Evolutionary conservation across 1,284 basidiomycete species (phyloP).

Genomic region (Rhodotorula sp.): DNA sequence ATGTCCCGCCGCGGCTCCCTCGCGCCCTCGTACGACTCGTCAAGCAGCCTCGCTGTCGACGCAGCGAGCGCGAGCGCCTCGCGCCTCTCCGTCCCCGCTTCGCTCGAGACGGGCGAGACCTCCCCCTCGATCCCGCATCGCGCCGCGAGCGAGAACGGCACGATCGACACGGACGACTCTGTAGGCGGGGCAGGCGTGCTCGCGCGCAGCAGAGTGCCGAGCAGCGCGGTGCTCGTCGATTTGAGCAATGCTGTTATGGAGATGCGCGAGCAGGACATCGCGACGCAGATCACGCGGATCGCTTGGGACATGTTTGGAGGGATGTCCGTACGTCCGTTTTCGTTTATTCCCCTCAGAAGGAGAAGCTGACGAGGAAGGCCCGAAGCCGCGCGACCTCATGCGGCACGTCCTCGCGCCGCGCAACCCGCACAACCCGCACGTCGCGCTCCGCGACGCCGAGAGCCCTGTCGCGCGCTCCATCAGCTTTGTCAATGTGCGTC

Average conservation of each 20-base stretch:
- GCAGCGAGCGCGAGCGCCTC: background rate
- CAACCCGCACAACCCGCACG: constrained; percentile 43
- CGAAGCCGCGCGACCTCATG: constrained; percentile 48
- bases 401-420: constrained; percentile 48
- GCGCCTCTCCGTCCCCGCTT: constrained; percentile 4
- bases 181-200: no score
- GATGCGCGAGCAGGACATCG: constrained; percentile 41
- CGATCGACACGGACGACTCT: constrained; percentile 10
- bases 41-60: constrained; percentile 4
- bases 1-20: constrained; percentile 18
- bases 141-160: constrained; percentile 1
- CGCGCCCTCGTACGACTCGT: constrained; percentile 27
- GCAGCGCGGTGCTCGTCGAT: constrained; percentile 25
- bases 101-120: constrained; percentile 2
- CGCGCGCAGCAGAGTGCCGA: background rate
- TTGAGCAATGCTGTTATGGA: constrained; percentile 38
- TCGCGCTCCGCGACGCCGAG: constrained; percentile 39
- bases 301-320: constrained; percentile 46
- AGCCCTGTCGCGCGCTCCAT: constrained; percentile 45
- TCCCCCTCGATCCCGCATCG: constrained; percentile 1
- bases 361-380: background rate
- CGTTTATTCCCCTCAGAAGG: background rate
- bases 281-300: constrained; percentile 47
- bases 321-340: constrained; percentile 35
- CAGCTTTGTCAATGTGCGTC: constrained; percentile 46